Percentiles rank a stretch among this genome's conserved stretches.
Conservation (phyloP, 345 rosid genomes). For the Gossypium australe region DNA sequence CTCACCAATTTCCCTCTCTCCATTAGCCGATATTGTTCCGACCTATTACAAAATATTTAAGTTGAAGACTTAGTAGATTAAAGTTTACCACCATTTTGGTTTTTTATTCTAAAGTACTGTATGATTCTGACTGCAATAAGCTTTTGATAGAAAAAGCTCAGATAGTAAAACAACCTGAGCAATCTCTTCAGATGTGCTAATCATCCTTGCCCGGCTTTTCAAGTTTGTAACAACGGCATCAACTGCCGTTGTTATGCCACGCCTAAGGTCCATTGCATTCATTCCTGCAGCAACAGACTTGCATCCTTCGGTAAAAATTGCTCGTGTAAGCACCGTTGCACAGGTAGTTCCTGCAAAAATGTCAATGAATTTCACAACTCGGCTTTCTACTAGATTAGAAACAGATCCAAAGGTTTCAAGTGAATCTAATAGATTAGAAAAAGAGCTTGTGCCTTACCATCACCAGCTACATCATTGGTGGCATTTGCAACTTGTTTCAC, state of each 20-base stretch:
- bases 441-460: conserved; percentile 45
- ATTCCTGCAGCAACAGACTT: conserved; percentile 96
- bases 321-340: conserved; percentile 84
- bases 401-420: background rate
- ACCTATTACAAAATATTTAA: conserved; percentile 36
- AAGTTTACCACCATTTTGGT: background rate
- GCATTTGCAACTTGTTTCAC: conserved; percentile 99
- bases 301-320: conserved; percentile 89
- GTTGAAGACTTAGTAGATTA: background rate
- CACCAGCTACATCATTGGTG: conserved; percentile 91
- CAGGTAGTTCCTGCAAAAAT: conserved; percentile 83
- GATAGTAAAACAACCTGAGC: conserved; percentile 48
- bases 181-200: conserved; percentile 95
- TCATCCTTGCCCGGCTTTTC: conserved; percentile 92
- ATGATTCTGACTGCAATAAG: background rate
- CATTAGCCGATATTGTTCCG: conserved; percentile 98
- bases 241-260: conserved; percentile 92
- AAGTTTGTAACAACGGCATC: conserved; percentile 79
- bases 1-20: conserved; percentile 97
- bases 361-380: background rate
- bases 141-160: background rate
- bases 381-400: background rate
- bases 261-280: conserved; percentile 95
- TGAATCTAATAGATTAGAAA: background rate
- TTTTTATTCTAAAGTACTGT: background rate